Evolutionary conservation across 495 filamentous ascomycete species (phyloP), one percentile per base, ranked within the genome.

Genomic region (Penicillium robsamsonii): DNA sequence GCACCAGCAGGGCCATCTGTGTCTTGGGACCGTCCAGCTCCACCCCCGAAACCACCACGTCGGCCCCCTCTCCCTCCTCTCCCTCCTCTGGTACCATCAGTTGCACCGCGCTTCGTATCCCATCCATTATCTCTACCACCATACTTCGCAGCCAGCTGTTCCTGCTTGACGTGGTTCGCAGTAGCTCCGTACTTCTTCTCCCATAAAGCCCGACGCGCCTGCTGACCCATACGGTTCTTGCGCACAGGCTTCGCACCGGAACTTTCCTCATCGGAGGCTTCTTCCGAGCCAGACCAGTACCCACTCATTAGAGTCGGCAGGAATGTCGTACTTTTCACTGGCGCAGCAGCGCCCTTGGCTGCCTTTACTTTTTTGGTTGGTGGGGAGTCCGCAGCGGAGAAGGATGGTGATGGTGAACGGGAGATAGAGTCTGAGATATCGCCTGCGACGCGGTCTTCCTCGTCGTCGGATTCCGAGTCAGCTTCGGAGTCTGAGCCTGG

Each of bases 181-280:
- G 80, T 77, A 2, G 77, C 70, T 2, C 90, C 90, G 64, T 79
- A 97, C 67, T 96, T 97, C 77, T 96, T 93, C 77, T 97, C 93
- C 87, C 87, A 92, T 47, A 97, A 79, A 9, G 85, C 82, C 37
- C 90, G 87, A 12, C 94, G 84, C 8, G 90, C 93, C 52, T 87
- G 86, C 69, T 98, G 94, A 11, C 94, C 94, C 65, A 88, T 84
- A 27, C 94, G 80, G 70, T 98, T 97, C 71, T 93, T 96, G 46
- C 79, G 79, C 24, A 65, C 66, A 0, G 77, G 77, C 38, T 61
- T 56, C 18, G 57, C 62, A 5, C 65, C 74, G 12, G 69, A 64
- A 29, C 37, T 54, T 30, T 70, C 61, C 42, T 75, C 71, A 17
- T 74, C 60, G 15, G 79, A 76, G 13, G 73, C 64, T 49, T 86